Evolutionary conservation across 768 basidiomycete genomes (phyloP), one percentile per base, ranked within the genome.

Genomic region (Chalciporus chontae): DNA sequence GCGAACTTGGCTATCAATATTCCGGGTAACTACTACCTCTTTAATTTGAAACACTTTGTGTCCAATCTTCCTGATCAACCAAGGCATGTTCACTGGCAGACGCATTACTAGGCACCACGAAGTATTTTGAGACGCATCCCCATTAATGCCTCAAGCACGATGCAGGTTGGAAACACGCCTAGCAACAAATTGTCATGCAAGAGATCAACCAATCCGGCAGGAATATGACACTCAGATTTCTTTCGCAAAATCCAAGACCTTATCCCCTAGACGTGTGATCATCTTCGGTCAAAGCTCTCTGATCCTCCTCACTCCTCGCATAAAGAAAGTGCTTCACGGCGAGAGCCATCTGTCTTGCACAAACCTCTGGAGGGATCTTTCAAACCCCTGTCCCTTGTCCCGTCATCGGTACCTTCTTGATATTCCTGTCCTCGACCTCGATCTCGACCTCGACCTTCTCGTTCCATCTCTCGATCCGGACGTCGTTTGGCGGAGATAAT

Each of bases 341-440:
- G 23, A 48, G 21, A 13, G 47, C 46, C 51, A 52, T 52, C 31
- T 52, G 51, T 24, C 15, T 40, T 13, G 43, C 47, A 8, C 47
- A 52, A 15, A 8, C 14, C 13, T 29, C 23, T 23, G 14, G 29
- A 17, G 47, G 8, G 18, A 52, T 40, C 31, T n/a, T 44, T 24
- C 51, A 42, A 3, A 1, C 18, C 6, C 47, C 51, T 3, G 51
- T 52, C 15, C 43, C 51, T 1, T 44, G 31, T 26, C 51, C 47
- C 23, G 51, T 40, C 46, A 44, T 48, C 29, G 40, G 5, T 3
- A 52, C 50, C 18, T 19, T 51, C 11, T 42, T 42, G 50, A 46
- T 51, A 32, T 42, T 46, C 26, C 46, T 46, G 24, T 46, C 41
- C n/a, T 50, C 52, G 27, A 43, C 52, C 45, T 56, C 52, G 10